Percentiles rank a stretch among this genome's conserved stretches.
Evolutionary conservation across 2,329 filamentous ascomycete species (phyloP).

Genomic region (Fusarium sororula): DNA sequence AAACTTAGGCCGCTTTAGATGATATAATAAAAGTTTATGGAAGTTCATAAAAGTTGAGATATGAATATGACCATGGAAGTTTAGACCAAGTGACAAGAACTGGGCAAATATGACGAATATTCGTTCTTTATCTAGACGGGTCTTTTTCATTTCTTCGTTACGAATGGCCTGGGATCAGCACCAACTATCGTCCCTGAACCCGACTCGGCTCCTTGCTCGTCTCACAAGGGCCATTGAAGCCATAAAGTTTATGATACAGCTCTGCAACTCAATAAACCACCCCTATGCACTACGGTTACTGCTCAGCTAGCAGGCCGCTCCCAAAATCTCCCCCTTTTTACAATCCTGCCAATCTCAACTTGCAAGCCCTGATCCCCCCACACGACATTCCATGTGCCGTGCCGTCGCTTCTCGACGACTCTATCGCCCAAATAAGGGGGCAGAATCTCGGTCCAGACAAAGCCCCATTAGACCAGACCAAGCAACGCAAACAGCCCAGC

Average conservation of each 20-base stretch:
- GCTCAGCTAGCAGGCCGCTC: constrained; percentile 22
- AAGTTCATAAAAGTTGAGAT: neutral
- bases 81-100: neutral
- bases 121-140: constrained; percentile 8
- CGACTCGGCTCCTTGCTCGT: constrained; percentile 7
- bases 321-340: neutral
- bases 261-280: constrained; percentile 7
- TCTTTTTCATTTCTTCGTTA: constrained; percentile 33
- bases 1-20: neutral
- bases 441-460: constrained; percentile 28
- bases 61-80: too few species aligned
- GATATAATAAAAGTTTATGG: neutral
- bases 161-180: constrained; percentile 11
- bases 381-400: constrained; percentile 5
- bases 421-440: constrained; percentile 32
- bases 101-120: constrained; percentile 5
- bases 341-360: constrained; percentile 40
- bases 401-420: constrained; percentile 35
- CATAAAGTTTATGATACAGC: constrained; percentile 38
- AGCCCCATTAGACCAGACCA: constrained; percentile 36
- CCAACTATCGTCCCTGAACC: constrained; percentile 10
- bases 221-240: constrained; percentile 19
- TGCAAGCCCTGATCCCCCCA: neutral
- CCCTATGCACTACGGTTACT: constrained; percentile 1
- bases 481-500: neutral